Evolutionary conservation across 2,329 filamentous ascomycete species (phyloP).

Genomic region (Diaporthe sp.): DNA sequence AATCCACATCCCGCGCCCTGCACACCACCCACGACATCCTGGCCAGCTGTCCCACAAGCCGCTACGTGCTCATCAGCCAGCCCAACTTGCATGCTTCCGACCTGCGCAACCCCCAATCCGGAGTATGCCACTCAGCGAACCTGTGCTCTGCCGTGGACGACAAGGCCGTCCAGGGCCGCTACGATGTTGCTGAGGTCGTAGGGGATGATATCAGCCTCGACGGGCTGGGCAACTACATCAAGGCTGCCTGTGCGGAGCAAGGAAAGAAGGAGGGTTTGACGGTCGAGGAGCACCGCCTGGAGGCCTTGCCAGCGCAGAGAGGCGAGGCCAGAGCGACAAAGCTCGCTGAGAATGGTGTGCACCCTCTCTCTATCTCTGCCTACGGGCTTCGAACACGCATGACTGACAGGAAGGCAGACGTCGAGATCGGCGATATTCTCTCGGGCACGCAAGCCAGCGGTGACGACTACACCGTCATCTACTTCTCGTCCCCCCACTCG

Average conservation of each 20-base stretch:
- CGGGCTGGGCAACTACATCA: constrained; percentile 50
- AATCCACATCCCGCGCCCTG: constrained; percentile 58
- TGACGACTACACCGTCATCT: constrained; percentile 78
- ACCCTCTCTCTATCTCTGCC: neutral
- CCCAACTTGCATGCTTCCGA: constrained; percentile 78
- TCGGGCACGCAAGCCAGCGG: constrained; percentile 45
- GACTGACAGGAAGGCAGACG: constrained; percentile 47
- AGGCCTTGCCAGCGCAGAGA: constrained; percentile 49
- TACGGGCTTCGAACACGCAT: constrained; percentile 37
- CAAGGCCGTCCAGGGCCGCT: constrained; percentile 49
- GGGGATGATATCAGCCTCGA: constrained; percentile 56
- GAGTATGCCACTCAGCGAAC: constrained; percentile 63
- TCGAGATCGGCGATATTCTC: constrained; percentile 62
- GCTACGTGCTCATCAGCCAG: constrained; percentile 83
- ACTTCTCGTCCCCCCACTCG: constrained; percentile 67
- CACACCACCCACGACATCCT: constrained; percentile 63
- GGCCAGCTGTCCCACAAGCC: constrained; percentile 75
- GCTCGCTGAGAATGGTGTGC: constrained; percentile 60
- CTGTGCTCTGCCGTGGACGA: constrained; percentile 54
- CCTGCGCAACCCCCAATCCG: constrained; percentile 61
- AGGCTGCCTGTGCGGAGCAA: constrained; percentile 55
- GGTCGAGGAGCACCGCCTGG: constrained; percentile 54
- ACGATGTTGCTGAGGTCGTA: constrained; percentile 67
- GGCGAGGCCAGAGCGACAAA: constrained; percentile 56
- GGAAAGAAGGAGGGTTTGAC: constrained; percentile 45